phyloP scores from a whole-genome alignment of 106 monocot genomes.

The Allium sativum region DNA sequence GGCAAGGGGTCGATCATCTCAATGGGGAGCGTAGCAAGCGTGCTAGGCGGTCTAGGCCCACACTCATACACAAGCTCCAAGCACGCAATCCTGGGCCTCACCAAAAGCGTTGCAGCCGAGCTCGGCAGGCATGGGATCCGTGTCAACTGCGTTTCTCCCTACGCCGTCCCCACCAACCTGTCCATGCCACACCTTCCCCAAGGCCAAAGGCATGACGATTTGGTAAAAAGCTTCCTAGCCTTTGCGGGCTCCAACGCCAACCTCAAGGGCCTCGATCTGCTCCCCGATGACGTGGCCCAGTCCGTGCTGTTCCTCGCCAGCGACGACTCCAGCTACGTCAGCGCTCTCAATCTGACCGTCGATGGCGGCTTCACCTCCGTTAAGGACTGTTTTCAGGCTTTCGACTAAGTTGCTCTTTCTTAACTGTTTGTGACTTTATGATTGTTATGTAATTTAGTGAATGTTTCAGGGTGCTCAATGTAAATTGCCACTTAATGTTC shows the following conservation, averaged over 20 bases:
- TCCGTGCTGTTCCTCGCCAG: conserved; percentile 69
- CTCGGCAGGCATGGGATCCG: conserved; percentile 43
- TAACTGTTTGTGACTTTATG: no score
- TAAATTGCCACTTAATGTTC: no score
- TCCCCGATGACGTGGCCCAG: conserved; percentile 40
- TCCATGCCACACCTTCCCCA: conserved; percentile 8
- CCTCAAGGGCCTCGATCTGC: conserved; percentile 56
- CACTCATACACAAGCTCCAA: conserved; percentile 38
- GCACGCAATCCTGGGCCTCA: conserved; percentile 35
- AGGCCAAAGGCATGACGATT: conserved; percentile 16
- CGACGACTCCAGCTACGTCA: conserved; percentile 65
- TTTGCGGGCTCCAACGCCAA: conserved; percentile 35
- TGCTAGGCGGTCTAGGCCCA: conserved; percentile 20
- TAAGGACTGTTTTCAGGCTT: conserved; percentile 15
- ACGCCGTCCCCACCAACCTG: conserved; percentile 24
- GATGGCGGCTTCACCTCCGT: conserved; percentile 56
- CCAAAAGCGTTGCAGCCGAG: conserved; percentile 33
- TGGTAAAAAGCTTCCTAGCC: conserved; percentile 19
- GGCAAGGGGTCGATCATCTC: conserved; percentile 34
- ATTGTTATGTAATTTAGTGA: no score
- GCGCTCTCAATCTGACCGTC: conserved; percentile 49
- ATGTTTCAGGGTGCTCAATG: no score
- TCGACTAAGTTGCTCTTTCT: neutral
- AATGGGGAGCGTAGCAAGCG: conserved; percentile 25
- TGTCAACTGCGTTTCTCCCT: conserved; percentile 62